Evolutionary conservation across 208 protist genomes (phyloP).

Genomic region (Trypanosoma conorhini): DNA sequence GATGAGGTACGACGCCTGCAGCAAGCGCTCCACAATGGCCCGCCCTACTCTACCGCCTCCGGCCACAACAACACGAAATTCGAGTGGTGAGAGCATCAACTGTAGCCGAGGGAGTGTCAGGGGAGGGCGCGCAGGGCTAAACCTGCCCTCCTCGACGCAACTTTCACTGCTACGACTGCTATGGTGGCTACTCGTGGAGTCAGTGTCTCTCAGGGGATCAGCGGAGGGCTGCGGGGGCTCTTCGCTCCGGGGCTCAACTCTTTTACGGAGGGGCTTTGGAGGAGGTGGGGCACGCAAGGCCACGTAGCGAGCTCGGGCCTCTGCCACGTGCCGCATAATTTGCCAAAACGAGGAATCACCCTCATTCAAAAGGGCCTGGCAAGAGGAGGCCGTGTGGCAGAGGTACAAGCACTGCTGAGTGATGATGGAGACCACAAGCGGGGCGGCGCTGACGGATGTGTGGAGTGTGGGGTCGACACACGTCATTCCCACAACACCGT

Average conservation of each 20-base stretch:
- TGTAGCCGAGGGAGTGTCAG: neutral
- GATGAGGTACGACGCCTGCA: slow-evolving; percentile 36
- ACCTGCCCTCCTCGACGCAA: neutral
- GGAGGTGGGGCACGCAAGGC: slow-evolving; percentile 14
- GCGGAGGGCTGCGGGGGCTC: neutral
- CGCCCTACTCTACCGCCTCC: slow-evolving; percentile 64
- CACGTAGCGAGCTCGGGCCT: slow-evolving; percentile 29
- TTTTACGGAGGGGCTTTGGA: neutral
- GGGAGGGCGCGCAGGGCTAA: too few relatives aligned
- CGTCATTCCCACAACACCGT: slow-evolving; percentile 46
- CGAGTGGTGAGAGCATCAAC: slow-evolving; percentile 42
- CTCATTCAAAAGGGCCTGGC: slow-evolving; percentile 55
- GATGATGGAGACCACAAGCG: slow-evolving; percentile 55
- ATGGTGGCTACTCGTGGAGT: neutral
- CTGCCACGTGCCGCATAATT: slow-evolving; percentile 38
- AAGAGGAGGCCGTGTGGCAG: slow-evolving; percentile 44
- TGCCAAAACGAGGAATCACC: slow-evolving; percentile 48
- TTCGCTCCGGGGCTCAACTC: neutral
- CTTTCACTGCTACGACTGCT: neutral
- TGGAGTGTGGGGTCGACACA: slow-evolving; percentile 61
- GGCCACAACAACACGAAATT: slow-evolving; percentile 55
- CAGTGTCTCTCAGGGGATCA: neutral
- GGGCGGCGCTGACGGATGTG: slow-evolving; percentile 39
- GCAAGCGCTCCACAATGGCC: slow-evolving; percentile 31
- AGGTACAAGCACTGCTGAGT: slow-evolving; percentile 67